A percentile compares a stretch with the other conserved stretches of the same genome.
phyloP scores from a whole-genome alignment of 306 rosid genomes.

The Crataegus laevigata region DNA sequence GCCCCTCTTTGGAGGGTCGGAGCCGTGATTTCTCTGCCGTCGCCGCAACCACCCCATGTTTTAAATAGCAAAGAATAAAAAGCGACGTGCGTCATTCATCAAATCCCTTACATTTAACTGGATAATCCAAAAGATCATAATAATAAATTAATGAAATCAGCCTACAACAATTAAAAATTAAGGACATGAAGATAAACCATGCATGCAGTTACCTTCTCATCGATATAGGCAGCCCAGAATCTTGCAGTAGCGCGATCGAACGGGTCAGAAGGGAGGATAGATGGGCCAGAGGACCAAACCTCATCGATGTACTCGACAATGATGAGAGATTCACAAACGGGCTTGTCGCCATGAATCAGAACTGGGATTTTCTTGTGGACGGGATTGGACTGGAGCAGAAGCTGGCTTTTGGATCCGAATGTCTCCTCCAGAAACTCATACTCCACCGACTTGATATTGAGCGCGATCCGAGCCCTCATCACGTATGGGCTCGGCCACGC shows the following conservation, averaged over 20 bases:
- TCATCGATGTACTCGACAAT: slow-evolving; percentile 56
- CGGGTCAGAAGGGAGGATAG: slow-evolving; percentile 51
- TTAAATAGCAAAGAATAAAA: too few relatives aligned
- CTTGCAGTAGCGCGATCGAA: slow-evolving; percentile 46
- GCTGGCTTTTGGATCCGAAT: slow-evolving; percentile 28
- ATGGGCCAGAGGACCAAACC: slow-evolving; percentile 30
- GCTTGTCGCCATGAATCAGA: slow-evolving; percentile 40
- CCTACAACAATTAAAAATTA: neutral
- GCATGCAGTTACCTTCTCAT: slow-evolving; percentile 40
- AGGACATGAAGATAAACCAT: neutral
- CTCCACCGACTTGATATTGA: slow-evolving; percentile 35
- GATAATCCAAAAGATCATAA: neutral
- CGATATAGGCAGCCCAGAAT: slow-evolving; percentile 52
- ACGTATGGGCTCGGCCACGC: slow-evolving; percentile 46
- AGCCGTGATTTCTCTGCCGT: too few relatives aligned
- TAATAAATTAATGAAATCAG: neutral
- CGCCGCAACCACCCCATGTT: too few relatives aligned
- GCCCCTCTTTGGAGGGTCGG: too few relatives aligned
- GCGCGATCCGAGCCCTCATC: slow-evolving; percentile 34
- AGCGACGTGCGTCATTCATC: neutral
- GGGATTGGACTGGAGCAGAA: slow-evolving; percentile 52
- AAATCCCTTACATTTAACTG: neutral
- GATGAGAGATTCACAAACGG: slow-evolving; percentile 47
- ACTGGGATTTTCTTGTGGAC: slow-evolving; percentile 52
- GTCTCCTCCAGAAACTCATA: slow-evolving; percentile 37